A percentile compares a stretch with the other conserved stretches of the same genome.
These are phyloP conservation scores for Metschnikowia colocasiae DNA, from an alignment of 805 yeast species.

Conservation along the genomic window DNA sequence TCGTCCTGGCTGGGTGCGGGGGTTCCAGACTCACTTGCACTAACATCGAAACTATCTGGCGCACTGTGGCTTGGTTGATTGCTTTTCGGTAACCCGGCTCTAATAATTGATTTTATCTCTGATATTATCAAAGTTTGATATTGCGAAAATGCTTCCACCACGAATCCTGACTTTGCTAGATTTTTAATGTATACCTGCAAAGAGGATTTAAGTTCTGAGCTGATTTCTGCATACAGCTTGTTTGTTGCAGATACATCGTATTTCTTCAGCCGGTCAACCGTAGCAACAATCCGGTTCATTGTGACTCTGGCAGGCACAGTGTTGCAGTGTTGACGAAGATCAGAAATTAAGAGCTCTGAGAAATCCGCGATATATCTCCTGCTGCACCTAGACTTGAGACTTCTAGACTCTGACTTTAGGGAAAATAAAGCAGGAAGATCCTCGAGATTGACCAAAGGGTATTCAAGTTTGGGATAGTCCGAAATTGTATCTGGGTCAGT, in stretches of 20 bases:
- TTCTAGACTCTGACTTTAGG: slow-evolving; percentile 50
- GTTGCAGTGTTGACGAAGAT: slow-evolving; percentile 57
- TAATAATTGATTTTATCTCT: slow-evolving; percentile 72
- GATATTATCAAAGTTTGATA: slow-evolving; percentile 67
- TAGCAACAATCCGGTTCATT: slow-evolving; percentile 42
- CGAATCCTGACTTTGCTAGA: slow-evolving; percentile 57
- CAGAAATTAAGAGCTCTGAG: slow-evolving; percentile 51
- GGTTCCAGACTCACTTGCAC: slow-evolving; percentile 1
- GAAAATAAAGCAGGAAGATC: slow-evolving; percentile 48
- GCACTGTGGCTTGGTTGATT: background rate
- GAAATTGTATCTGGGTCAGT: slow-evolving; percentile 15
- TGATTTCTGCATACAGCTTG: slow-evolving; percentile 37
- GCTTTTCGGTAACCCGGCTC: slow-evolving; percentile 23
- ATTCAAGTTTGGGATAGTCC: slow-evolving; percentile 22
- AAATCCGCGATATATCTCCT: slow-evolving; percentile 61
- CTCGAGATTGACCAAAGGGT: slow-evolving; percentile 40
- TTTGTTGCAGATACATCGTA: slow-evolving; percentile 22
- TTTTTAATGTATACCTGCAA: slow-evolving; percentile 51
- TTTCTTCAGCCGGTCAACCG: slow-evolving; percentile 26
- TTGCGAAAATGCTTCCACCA: slow-evolving; percentile 55
- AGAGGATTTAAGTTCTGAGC: slow-evolving; percentile 37
- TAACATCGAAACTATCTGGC: slow-evolving; percentile 3
- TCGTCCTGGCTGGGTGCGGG: slow-evolving; percentile 3
- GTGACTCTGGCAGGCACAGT: slow-evolving; percentile 47
- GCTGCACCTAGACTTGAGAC: slow-evolving; percentile 63